phyloP scores from a whole-genome alignment of 2,329 filamentous ascomycete species.

The Diaporthe batatas region DNA sequence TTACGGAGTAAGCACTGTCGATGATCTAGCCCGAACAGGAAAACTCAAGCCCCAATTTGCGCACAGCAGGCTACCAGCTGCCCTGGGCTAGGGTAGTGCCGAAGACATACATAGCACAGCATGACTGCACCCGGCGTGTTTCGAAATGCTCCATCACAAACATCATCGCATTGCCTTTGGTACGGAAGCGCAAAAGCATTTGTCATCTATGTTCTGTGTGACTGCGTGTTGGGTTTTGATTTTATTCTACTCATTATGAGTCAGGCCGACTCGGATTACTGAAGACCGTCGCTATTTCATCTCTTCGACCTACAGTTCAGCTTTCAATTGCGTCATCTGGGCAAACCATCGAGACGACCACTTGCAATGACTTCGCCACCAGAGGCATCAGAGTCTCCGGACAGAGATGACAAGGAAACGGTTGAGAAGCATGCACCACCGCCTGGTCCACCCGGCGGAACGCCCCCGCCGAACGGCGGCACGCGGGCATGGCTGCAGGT shows the following conservation, averaged over 20 bases:
- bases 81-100: not conserved
- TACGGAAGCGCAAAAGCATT: not conserved
- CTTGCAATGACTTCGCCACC: constrained; percentile 1
- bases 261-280: not conserved
- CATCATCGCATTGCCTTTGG: not conserved
- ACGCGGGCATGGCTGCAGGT: constrained; percentile 62
- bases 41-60: not conserved
- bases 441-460: not conserved
- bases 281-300: not conserved
- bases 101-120: not conserved
- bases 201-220: not conserved
- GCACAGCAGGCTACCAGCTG: not conserved
- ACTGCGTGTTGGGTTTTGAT: not conserved
- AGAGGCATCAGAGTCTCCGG: not conserved
- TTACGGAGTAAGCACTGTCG: not conserved
- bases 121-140: not conserved
- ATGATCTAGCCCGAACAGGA: not conserved
- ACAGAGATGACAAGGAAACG: not conserved
- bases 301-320: not conserved
- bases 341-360: not conserved
- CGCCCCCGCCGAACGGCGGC: constrained; percentile 59
- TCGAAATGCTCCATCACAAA: not conserved
- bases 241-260: too few relatives aligned
- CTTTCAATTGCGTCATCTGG: not conserved
- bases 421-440: not conserved